Base-by-base conservation (phyloP, 1,139 yeast genomes). In the Trichomonascaceae sp. region DNA sequence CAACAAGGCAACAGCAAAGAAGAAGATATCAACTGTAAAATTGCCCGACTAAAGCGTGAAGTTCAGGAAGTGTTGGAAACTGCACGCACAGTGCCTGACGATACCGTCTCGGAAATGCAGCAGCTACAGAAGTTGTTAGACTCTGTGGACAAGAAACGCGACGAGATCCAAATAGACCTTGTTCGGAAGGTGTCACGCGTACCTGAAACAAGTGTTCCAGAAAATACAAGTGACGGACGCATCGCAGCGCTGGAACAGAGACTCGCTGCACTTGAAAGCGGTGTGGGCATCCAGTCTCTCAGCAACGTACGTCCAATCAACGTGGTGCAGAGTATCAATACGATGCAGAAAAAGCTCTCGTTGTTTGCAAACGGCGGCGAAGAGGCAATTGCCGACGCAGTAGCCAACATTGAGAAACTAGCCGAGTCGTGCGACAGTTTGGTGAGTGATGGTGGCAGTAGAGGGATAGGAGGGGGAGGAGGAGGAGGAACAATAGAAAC, bases 41-140 rank as follows among this genome's bases (percentile, higher is more conserved):
- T 73, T 26, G 59, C 61, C 1, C 47, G 77, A 33, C 62, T 73
- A 26, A 48, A 57, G 22, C 46, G 60, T 20, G 76, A 71, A 41
- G 49, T 71, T 28, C 59, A 59, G 23, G 71, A 67, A 37, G 46
- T 68, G 3, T 8, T 20, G 11, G 23, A 20, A 20, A n/a, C n/a
- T n/a, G n/a, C n/a, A n/a, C n/a, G n/a, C n/a, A n/a, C n/a, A n/a
- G n/a, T n/a, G n/a, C n/a, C n/a, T n/a, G n/a, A n/a, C n/a, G n/a
- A n/a, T n/a, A n/a, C n/a, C n/a, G n/a, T n/a, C n/a, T n/a, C n/a
- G n/a, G n/a, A n/a, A n/a, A n/a, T n/a, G n/a, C n/a, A n/a, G n/a
- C n/a, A n/a, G n/a, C n/a, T n/a, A n/a, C n/a, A n/a, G n/a, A n/a
- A n/a, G n/a, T n/a, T n/a, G n/a, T n/a, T n/a, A n/a, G n/a, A n/a